These are phyloP conservation scores for Leishmania arabica DNA, from an alignment of 208 protist species.

Conservation along the genomic window DNA sequence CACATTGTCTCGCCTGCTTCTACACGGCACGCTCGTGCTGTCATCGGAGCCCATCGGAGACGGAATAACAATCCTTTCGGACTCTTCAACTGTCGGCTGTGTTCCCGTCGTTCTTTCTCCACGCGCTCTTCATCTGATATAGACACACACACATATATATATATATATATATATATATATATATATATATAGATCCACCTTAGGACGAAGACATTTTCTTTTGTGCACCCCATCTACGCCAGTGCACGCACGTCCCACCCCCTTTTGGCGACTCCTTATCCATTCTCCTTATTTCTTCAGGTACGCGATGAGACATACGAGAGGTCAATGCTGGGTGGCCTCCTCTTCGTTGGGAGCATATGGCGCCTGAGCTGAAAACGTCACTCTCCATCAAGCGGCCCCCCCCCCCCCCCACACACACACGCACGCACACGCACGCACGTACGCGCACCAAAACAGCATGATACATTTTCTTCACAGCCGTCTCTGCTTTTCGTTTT, in stretches of 20 bases:
- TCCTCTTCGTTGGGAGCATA: conserved; percentile 33
- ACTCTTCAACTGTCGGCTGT: background rate
- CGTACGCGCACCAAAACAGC: too few relatives aligned
- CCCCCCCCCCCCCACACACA: too few relatives aligned
- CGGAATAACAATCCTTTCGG: background rate
- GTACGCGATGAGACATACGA: background rate
- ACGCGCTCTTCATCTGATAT: too few relatives aligned
- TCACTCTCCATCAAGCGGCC: too few relatives aligned
- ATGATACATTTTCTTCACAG: background rate
- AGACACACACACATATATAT: too few relatives aligned
- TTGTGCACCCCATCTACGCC: background rate
- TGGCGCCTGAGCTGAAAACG: too few relatives aligned
- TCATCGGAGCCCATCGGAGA: background rate
- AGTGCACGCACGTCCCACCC: background rate
- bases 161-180: too few relatives aligned
- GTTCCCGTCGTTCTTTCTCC: background rate
- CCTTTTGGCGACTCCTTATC: background rate
- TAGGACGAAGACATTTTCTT: background rate
- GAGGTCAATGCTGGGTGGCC: background rate
- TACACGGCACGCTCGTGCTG: background rate
- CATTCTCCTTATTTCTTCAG: background rate
- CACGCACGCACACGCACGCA: too few relatives aligned
- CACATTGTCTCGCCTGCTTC: background rate
- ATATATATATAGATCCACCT: background rate
- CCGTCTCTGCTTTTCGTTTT: background rate